Conservation (phyloP, 257 asterid genomes). For the Forsythia viridissima region DNA sequence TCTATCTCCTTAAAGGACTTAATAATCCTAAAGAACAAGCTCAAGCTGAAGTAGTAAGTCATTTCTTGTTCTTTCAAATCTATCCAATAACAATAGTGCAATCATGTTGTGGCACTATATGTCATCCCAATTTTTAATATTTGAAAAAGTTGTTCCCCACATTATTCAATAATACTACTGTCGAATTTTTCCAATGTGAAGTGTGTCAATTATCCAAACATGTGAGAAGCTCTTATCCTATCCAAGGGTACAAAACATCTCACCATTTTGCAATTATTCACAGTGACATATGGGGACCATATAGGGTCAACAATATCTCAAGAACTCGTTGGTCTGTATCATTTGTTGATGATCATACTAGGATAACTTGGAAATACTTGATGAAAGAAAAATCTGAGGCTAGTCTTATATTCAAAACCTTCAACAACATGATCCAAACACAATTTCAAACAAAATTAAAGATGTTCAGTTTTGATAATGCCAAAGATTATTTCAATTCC, state of each 20-base stretch:
- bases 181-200: not conserved
- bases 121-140: not conserved
- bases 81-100: too few species aligned
- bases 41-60: too few species aligned
- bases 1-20: not conserved
- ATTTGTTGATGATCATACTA: slow-evolving; percentile 11
- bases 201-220: too few species aligned
- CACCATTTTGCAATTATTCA: not conserved
- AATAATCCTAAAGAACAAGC: too few species aligned
- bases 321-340: slow-evolving; percentile 3
- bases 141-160: not conserved
- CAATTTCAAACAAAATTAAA: too few species aligned
- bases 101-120: not conserved
- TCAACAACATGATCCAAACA: not conserved
- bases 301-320: not conserved
- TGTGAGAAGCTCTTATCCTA: not conserved
- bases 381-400: slow-evolving; percentile 17
- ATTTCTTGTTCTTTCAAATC: too few species aligned
- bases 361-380: not conserved
- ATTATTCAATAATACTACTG: not conserved
- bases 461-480: not conserved
- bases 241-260: not conserved
- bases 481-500: not conserved
- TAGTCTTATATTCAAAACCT: not conserved
- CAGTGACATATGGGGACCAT: not conserved